Evolutionary conservation across 768 basidiomycete species (phyloP).

Genomic region (Mycena galericulata): DNA sequence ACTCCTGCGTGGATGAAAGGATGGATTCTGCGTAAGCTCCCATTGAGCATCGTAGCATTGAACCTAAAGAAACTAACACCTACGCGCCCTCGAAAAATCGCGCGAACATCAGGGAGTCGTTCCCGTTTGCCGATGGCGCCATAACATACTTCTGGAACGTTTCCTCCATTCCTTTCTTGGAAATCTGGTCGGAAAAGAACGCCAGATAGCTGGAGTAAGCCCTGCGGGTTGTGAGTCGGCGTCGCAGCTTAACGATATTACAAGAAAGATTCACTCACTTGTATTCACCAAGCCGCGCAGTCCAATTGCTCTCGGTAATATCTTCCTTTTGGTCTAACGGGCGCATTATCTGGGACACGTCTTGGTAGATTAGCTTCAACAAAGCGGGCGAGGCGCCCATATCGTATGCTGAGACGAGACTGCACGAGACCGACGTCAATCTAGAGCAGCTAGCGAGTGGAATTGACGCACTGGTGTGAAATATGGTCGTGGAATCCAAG

Average conservation of each 20-base stretch:
- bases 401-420: constrained; percentile 57
- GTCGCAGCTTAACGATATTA: no score
- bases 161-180: constrained; percentile 3
- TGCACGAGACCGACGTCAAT: constrained; percentile 20
- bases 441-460: background rate
- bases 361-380: constrained; percentile 51
- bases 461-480: constrained; percentile 59
- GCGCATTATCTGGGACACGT: constrained; percentile 38
- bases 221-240: background rate
- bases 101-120: constrained; percentile 24
- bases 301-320: constrained; percentile 49
- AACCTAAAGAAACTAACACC: background rate
- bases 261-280: constrained; percentile 40
- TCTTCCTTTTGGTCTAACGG: constrained; percentile 44
- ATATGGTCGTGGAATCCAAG: constrained; percentile 57
- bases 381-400: constrained; percentile 51
- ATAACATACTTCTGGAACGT: constrained; percentile 13
- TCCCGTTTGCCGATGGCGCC: constrained; percentile 32
- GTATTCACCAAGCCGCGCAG: constrained; percentile 49
- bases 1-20: constrained; percentile 28
- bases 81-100: constrained; percentile 26
- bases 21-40: constrained; percentile 24
- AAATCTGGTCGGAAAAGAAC: constrained; percentile 21
- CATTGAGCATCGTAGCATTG: no score
- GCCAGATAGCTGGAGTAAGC: constrained; percentile 28